phyloP scores from a whole-genome alignment of 164 flowering plant species.

The Euptelea pleiosperma region DNA sequence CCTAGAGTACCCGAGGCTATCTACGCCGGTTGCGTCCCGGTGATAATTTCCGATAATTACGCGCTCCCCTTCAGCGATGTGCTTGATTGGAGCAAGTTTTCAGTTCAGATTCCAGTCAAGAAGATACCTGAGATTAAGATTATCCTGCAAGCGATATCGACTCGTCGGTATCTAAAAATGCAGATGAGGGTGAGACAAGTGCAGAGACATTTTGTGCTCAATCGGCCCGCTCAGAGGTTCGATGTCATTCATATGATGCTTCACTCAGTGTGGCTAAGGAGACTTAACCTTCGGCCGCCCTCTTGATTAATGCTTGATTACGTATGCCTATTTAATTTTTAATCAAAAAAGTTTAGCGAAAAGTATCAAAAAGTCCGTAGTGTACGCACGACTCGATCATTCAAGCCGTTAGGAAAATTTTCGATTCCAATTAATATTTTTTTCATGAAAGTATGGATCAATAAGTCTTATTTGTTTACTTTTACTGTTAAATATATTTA shows the following conservation, averaged over 20 bases:
- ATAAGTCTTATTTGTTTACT: too few species aligned
- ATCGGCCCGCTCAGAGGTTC: slow-evolving; percentile 32
- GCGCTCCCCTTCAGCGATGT: slow-evolving; percentile 56
- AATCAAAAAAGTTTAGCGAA: too few species aligned
- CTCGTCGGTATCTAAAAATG: slow-evolving; percentile 17
- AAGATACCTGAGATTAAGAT: slow-evolving; percentile 48
- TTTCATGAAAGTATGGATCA: too few species aligned
- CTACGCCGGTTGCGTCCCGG: slow-evolving; percentile 30
- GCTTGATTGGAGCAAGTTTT: slow-evolving; percentile 44
- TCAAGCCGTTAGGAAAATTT: too few species aligned
- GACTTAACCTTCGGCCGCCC: slow-evolving; percentile 21
- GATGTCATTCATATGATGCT: slow-evolving; percentile 39
- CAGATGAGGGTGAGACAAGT: slow-evolving; percentile 27
- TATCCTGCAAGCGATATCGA: slow-evolving; percentile 28
- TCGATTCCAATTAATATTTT: too few species aligned
- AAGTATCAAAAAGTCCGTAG: too few species aligned
- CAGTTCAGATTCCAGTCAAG: slow-evolving; percentile 17
- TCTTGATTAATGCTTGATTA: too few species aligned
- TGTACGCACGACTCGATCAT: too few species aligned
- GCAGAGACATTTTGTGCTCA: slow-evolving; percentile 31
- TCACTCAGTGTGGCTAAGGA: slow-evolving; percentile 41
- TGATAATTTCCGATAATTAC: slow-evolving; percentile 18
- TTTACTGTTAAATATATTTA: too few species aligned
- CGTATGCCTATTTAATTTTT: too few species aligned
- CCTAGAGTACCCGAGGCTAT: slow-evolving; percentile 42